Evolutionary conservation across 2,329 filamentous ascomycete species (phyloP).

Genomic region (Neoarthrinium moseri): DNA sequence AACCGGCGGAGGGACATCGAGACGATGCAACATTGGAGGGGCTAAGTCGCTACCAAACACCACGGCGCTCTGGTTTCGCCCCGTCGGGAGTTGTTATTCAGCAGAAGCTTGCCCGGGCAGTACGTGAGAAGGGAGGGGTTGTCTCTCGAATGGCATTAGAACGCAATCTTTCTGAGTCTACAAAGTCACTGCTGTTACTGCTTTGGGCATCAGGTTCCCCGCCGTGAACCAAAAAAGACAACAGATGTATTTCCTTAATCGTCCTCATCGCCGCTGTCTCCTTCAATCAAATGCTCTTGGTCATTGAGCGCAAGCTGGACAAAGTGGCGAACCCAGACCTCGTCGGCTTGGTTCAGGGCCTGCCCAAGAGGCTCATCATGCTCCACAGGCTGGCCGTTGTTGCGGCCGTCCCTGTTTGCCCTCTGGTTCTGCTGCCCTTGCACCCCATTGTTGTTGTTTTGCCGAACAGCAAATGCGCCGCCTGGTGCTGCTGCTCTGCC

Average conservation of each 20-base stretch:
- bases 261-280: constrained; percentile 39
- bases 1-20: neutral
- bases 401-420: constrained; percentile 17
- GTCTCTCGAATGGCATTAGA: neutral
- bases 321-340: constrained; percentile 54
- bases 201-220: constrained; percentile 1
- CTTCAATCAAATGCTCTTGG: constrained; percentile 45
- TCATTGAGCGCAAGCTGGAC: constrained; percentile 54
- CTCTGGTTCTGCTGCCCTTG: constrained; percentile 15
- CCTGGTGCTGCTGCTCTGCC: constrained; percentile 25
- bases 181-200: neutral
- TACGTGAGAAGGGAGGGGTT: too few species aligned
- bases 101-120: too few species aligned
- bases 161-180: too few species aligned
- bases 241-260: constrained; percentile 4
- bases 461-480: constrained; percentile 20
- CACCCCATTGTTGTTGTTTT: constrained; percentile 18
- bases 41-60: neutral
- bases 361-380: constrained; percentile 17
- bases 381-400: constrained; percentile 16
- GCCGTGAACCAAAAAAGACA: neutral
- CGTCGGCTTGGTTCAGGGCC: constrained; percentile 43
- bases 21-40: neutral
- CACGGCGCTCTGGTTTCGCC: neutral
- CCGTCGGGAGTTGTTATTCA: neutral